Base-by-base conservation (phyloP, 805 yeast species). In the Kuraishia piskuri region DNA sequence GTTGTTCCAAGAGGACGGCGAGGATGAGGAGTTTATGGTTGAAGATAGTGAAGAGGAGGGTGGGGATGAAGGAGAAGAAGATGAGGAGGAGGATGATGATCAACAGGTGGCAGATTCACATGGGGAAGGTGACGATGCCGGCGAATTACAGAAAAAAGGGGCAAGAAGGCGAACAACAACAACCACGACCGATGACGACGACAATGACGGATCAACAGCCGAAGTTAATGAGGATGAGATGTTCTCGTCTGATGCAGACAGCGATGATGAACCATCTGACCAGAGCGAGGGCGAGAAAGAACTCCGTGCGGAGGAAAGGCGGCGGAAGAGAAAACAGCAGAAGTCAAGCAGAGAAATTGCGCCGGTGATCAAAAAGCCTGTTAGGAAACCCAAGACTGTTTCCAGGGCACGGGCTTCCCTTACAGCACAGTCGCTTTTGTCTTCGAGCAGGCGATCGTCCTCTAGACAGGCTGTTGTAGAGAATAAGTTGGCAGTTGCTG, bases 381-480 rank as follows among this genome's bases (percentile, higher is more conserved):
- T 6, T 4, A 20, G 17, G 22, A 44, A 10, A 12, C 57, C 51
- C 40, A 60, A 62, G 57, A 23, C 57, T 55, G 58, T 72, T 56
- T 62, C 76, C 2, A 73, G 71, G 56, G 63, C 60, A 53, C 59
- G 52, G 24, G 53, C 52, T 21, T 14, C 14, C 17, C 21, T 12
- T 17, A 25, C 25, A n/a, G 51, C 58, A 23, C 54, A 24, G 49
- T 54, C 58, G 20, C 55, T 53, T 21, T 40, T 52, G 21, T 68
- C 74, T 17, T 66, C 72, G 1, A 73, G 72, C 4, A 74, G 96
- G 64, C 74, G 96, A 61, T 79, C 86, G 0, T 88, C 96, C 0
- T 79, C 89, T 19, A 80, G 99, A 64, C 71, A 80, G 9, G 78
- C 96, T 0, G 94, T 95, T 0, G 78, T 88, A 4, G 83, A 83